Evolutionary conservation across 1,139 yeast species (phyloP).

Genomic region (Diutina ranongensis): DNA sequence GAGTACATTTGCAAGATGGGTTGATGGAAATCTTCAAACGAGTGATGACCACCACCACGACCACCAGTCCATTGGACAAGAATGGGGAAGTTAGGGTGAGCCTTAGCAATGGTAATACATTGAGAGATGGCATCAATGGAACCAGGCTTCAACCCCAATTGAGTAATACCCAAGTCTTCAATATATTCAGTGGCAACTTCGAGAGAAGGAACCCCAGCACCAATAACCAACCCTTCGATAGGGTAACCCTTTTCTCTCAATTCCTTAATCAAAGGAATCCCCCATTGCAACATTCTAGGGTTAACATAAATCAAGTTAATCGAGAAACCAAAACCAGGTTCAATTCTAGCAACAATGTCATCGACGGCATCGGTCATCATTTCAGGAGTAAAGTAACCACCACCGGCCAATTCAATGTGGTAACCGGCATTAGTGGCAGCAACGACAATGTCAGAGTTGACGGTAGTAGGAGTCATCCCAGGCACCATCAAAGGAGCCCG

Average conservation of each 20-base stretch:
- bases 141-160: slow-evolving; percentile 95
- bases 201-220: slow-evolving; percentile 98
- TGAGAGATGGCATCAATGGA: slow-evolving; percentile 86
- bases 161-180: slow-evolving; percentile 82
- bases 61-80: slow-evolving; percentile 99
- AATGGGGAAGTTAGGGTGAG: slow-evolving; percentile 93
- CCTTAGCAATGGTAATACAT: slow-evolving; percentile 82
- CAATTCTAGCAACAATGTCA: slow-evolving; percentile 48
- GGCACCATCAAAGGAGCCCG: slow-evolving; percentile 97
- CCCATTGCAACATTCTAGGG: slow-evolving; percentile 98
- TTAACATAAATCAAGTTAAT: slow-evolving; percentile 89
- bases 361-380: slow-evolving; percentile 69
- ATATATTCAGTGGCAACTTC: slow-evolving; percentile 97
- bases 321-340: slow-evolving; percentile 85
- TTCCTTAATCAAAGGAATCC: slow-evolving; percentile 86
- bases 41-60: slow-evolving; percentile 99
- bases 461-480: slow-evolving; percentile 99
- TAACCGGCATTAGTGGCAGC: slow-evolving; percentile 94
- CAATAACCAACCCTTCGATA: slow-evolving; percentile 89
- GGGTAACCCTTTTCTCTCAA: slow-evolving; percentile 91
- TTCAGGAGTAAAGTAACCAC: slow-evolving; percentile 80
- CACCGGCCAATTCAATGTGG: slow-evolving; percentile 96
- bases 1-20: slow-evolving; percentile 94
- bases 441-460: slow-evolving; percentile 84
- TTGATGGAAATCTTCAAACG: slow-evolving; percentile 97